A percentile compares a stretch with the other conserved stretches of the same genome.
Evolutionary conservation across 805 yeast species (phyloP).

Genomic region (Lachancea kluyveri): DNA sequence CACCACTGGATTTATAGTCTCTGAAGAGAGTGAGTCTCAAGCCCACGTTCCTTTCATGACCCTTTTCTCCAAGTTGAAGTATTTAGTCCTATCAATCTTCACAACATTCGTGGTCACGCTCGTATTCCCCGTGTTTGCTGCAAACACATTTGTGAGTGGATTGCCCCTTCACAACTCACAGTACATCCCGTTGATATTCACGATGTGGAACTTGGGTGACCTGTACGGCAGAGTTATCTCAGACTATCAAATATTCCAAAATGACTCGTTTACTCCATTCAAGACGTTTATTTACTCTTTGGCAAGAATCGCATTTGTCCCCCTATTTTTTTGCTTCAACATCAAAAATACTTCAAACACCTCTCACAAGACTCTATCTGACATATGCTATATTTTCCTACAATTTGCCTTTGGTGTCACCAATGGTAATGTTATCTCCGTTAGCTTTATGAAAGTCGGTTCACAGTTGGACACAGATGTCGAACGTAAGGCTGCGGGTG

Average conservation of each 20-base stretch:
- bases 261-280: conserved; percentile 16
- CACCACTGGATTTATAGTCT: conserved; percentile 6
- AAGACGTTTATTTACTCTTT: conserved; percentile 49
- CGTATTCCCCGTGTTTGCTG: conserved; percentile 83
- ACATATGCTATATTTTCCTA: conserved; percentile 56
- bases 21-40: conserved; percentile 19
- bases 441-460: conserved; percentile 73
- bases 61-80: conserved; percentile 57
- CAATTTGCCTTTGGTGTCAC: conserved; percentile 81
- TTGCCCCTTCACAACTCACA: conserved; percentile 31
- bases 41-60: conserved; percentile 51
- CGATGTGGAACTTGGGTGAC: conserved; percentile 90
- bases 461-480: conserved; percentile 50
- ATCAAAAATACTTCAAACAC: conserved; percentile 38
- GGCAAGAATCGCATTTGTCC: conserved; percentile 54
- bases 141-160: conserved; percentile 46
- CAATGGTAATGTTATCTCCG: conserved; percentile 79
- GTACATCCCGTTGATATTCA: conserved; percentile 70
- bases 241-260: conserved; percentile 32
- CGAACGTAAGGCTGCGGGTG: conserved; percentile 90
- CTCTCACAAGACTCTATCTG: conserved; percentile 39
- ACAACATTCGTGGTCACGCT: conserved; percentile 68
- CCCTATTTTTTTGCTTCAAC: conserved; percentile 67
- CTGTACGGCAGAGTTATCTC: conserved; percentile 68
- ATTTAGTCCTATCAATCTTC: conserved; percentile 64